Evolutionary conservation across 345 rosid species (phyloP).

Genomic region (Citrus sp.): DNA sequence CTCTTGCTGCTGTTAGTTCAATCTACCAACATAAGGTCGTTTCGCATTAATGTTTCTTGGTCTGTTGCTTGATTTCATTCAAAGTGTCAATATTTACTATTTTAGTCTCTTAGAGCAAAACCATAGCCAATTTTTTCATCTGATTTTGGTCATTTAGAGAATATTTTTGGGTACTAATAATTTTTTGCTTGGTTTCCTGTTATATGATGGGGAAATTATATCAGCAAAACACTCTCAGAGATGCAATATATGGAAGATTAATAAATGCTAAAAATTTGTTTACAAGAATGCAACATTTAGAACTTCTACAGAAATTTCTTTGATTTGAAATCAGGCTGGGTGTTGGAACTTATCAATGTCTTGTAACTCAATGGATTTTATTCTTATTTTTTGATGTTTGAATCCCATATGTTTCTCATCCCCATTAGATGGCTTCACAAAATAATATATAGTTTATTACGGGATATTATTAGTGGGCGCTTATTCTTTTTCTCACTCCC

Average conservation of each 20-base stretch:
- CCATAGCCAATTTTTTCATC: background rate
- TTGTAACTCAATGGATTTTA: background rate
- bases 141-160: too few species aligned
- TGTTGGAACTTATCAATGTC: background rate
- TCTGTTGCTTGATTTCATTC: conserved; percentile 1
- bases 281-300: background rate
- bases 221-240: too few species aligned
- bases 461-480: background rate
- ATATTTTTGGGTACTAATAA: too few species aligned
- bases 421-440: background rate
- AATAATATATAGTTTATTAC: background rate
- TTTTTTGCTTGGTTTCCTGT: too few species aligned
- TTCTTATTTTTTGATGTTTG: background rate
- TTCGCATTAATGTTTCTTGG: background rate
- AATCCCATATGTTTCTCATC: background rate
- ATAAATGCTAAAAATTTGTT: too few species aligned
- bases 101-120: background rate
- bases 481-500: background rate
- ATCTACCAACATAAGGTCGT: conserved; percentile 55
- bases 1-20: conserved; percentile 67
- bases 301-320: background rate
- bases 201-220: too few species aligned
- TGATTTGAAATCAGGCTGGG: background rate
- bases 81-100: background rate
- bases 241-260: too few species aligned